phyloP scores from a whole-genome alignment of 2,329 filamentous ascomycete species.

The Lasiodiplodia sp. region DNA sequence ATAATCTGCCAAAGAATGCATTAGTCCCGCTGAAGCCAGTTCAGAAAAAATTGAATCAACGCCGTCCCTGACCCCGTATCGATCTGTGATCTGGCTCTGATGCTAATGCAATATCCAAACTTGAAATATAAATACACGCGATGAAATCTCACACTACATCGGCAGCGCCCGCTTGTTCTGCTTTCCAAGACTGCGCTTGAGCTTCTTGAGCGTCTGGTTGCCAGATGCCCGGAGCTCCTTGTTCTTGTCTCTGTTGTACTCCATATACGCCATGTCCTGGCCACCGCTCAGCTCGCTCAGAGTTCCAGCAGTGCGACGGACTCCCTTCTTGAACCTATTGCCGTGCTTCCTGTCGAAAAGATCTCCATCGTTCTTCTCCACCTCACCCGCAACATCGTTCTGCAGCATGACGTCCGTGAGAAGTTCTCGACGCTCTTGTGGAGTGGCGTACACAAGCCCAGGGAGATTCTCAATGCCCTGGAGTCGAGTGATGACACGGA shows the following conservation, averaged over 20 bases:
- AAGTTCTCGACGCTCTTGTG: constrained; percentile 82
- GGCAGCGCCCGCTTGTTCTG: constrained; percentile 22
- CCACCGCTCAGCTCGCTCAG: constrained; percentile 88
- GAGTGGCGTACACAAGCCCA: constrained; percentile 79
- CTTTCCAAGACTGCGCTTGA: constrained; percentile 24
- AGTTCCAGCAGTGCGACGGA: constrained; percentile 81
- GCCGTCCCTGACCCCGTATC: background rate
- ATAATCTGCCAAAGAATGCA: background rate
- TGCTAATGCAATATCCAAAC: background rate
- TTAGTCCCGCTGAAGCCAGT: background rate
- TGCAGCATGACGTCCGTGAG: constrained; percentile 89
- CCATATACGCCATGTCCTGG: constrained; percentile 88
- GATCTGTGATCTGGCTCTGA: background rate
- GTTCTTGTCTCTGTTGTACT: constrained; percentile 38
- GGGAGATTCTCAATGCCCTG: constrained; percentile 88
- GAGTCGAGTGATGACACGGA: constrained; percentile 97
- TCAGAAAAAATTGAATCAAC: background rate
- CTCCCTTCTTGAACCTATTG: constrained; percentile 59
- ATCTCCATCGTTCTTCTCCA: constrained; percentile 74
- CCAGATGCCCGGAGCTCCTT: constrained; percentile 26
- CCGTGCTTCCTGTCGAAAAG: constrained; percentile 66
- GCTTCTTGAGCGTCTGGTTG: constrained; percentile 29
- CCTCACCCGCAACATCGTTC: constrained; percentile 71
- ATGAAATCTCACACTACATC: background rate
- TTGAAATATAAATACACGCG: background rate